Percentiles rank a stretch among this genome's conserved stretches.
Conservation (phyloP, 768 basidiomycete genomes). For the Leucosporidium creatinivorum region DNA sequence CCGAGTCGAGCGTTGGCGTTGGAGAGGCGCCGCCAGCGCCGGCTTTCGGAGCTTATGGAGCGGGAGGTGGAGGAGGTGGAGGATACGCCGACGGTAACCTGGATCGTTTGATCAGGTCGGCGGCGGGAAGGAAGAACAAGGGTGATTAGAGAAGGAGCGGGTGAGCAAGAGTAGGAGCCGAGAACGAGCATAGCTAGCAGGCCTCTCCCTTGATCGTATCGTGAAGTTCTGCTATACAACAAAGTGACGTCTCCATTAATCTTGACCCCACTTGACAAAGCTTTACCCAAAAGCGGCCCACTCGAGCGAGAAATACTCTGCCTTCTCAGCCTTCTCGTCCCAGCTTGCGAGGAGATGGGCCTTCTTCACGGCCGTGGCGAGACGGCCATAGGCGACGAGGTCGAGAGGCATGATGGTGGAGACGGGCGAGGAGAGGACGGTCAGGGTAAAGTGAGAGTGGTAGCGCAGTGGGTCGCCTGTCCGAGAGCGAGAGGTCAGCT, state of each 20-base stretch:
- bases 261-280: not conserved
- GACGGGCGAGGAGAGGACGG: slow-evolving; percentile 61
- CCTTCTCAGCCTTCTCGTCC: slow-evolving; percentile 56
- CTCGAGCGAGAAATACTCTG: slow-evolving; percentile 71
- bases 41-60: not conserved
- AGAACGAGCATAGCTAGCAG: too few relatives aligned
- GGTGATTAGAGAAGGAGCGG: slow-evolving; percentile 13
- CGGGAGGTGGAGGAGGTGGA: slow-evolving; percentile 10
- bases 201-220: too few relatives aligned
- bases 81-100: slow-evolving; percentile 10
- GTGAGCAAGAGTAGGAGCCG: too few relatives aligned
- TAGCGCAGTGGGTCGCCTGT: slow-evolving; percentile 88
- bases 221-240: not conserved
- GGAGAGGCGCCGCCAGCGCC: not conserved
- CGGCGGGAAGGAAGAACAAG: slow-evolving; percentile 26
- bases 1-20: not conserved
- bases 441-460: slow-evolving; percentile 90
- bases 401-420: slow-evolving; percentile 73
- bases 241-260: not conserved
- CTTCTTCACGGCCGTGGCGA: slow-evolving; percentile 97
- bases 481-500: not conserved
- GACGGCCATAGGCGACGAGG: slow-evolving; percentile 85
- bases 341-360: slow-evolving; percentile 83
- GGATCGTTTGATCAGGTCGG: slow-evolving; percentile 14
- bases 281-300: slow-evolving; percentile 75